Evolutionary conservation across 805 yeast genomes (phyloP), one percentile per base, ranked within the genome.

Genomic region (Metschnikowia proteae): DNA sequence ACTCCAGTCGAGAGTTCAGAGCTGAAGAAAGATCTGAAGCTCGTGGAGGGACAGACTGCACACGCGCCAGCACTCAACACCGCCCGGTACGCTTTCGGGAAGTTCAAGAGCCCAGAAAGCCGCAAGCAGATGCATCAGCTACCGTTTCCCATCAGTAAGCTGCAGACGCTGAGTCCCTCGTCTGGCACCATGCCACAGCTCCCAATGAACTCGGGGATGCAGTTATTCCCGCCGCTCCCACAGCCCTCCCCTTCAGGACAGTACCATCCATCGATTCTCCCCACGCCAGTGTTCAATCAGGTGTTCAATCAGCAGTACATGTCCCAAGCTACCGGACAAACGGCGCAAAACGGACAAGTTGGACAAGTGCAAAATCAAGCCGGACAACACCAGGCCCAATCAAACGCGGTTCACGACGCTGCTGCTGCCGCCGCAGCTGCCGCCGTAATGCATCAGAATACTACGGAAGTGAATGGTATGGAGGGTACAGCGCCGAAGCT

Each of bases 151-250:
- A 58, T 64, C 23, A 64, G 60, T 27, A 71, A 70, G 55, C 70
- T 73, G 26, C 75, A 70, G 54, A 70, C 75, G 0, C 61, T 67
- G 38, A 68, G 74, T 9, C 77, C 77, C 0, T 57, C 67, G 4
- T 62, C 67, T 47, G 68, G 74, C 3, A 63, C 72, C 6, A 75
- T 70, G 17, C 75, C 77, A 6, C 64, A 57, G 11, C 59, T 70
- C n/a, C 74, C 74, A 1, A 36, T 56, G 29, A 52, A 55, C 39
- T 48, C 46, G 10, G 45, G 48, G 11, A 52, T 50, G 45, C 53
- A 49, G 31, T 55, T 46, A 28, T 66, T 60, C 51, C 52, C 62
- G 13, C 48, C 64, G 4, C 51, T 66, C 32, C 68, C 70, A 2
- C 68, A 62, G n/a, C 71, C 70, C 6, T 59, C 65, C 17, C 60